Evolutionary conservation across 805 yeast genomes (phyloP), one percentile per base, ranked within the genome.

Genomic region (Pichia sporocuriosa): DNA sequence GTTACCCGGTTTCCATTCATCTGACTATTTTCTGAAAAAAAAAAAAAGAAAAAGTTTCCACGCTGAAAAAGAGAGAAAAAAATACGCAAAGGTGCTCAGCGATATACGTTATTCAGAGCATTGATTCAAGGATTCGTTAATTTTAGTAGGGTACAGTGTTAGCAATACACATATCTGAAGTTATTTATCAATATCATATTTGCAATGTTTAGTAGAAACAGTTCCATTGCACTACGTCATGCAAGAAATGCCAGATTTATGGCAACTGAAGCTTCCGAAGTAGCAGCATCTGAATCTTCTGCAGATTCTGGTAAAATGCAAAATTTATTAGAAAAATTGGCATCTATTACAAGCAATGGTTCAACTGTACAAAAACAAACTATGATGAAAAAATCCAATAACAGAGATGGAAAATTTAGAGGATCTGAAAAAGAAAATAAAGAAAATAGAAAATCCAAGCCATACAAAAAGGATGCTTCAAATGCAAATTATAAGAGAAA

Each of bases 291-390:
- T 15, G 26, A 21, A n/a, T 6, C 31, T 10, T 12, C 35, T 15
- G 36, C n/a, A n/a, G 13, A 15, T n/a, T n/a, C n/a, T 25, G 22
- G n/a, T 6, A 35, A 35, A 17, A 40, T 40, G 44, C 22, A 35
- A 5, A 26, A 12, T 32, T 22, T 40, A n/a, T 28, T 40, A 4
- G 40, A 32, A 16, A 40, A 40, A 22, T 31, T 40, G 19, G 26
- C 35, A 10, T 13, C 32, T 8, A 40, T 40, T 27, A 40, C 39
- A 12, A 31, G 13, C 15, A 20, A 15, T 3, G 21, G 16, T 8
- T 13, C 34, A 15, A 4, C 38, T 13, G 12, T 6, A 4, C 19
- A 26, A 17, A 5, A 22, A 15, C 12, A 16, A n/a, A 39, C 32
- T 9, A 39, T 32, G 42, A 26, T 38, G 6, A 26, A 26, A 11